phyloP scores from a whole-genome alignment of 225 moss, liverwort and hornwort species.

The Takakia lepidozioides region DNA sequence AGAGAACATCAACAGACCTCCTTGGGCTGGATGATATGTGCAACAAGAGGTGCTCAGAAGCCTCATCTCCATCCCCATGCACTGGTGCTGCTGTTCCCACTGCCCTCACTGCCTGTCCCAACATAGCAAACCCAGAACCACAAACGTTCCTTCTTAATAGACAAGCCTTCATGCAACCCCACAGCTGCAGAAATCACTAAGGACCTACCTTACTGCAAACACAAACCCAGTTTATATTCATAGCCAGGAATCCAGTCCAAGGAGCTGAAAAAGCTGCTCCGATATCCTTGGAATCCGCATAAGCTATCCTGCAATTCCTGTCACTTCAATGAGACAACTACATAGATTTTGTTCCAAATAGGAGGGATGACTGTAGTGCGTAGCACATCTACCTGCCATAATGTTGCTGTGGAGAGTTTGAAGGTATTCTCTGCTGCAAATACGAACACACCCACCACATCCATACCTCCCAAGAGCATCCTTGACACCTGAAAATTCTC shows the following conservation, averaged over 20 bases:
- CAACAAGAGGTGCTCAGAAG: slow-evolving; percentile 66
- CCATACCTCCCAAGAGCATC: slow-evolving; percentile 92
- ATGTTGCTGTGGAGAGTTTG: slow-evolving; percentile 31
- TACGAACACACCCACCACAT: slow-evolving; percentile 72
- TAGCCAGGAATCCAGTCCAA: too few relatives aligned
- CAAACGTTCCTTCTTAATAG: background rate
- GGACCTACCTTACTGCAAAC: too few relatives aligned
- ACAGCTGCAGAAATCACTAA: too few relatives aligned
- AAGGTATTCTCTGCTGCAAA: slow-evolving; percentile 40
- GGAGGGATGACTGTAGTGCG: background rate
- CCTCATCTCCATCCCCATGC: slow-evolving; percentile 19
- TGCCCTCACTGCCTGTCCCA: slow-evolving; percentile 73
- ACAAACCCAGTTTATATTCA: too few relatives aligned
- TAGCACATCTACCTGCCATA: slow-evolving; percentile 43
- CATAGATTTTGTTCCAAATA: too few relatives aligned
- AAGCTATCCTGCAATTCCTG: too few relatives aligned
- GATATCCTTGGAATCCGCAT: background rate
- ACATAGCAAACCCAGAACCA: slow-evolving; percentile 6
- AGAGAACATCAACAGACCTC: slow-evolving; percentile 34
- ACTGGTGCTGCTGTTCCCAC: slow-evolving; percentile 54
- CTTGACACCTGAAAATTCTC: slow-evolving; percentile 53
- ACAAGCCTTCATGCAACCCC: too few relatives aligned
- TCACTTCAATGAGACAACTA: too few relatives aligned
- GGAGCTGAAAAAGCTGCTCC: too few relatives aligned
- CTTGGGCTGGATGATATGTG: slow-evolving; percentile 83